Evolutionary conservation across 768 basidiomycete species (phyloP).

Genomic region (Leucosporidium scottii): DNA sequence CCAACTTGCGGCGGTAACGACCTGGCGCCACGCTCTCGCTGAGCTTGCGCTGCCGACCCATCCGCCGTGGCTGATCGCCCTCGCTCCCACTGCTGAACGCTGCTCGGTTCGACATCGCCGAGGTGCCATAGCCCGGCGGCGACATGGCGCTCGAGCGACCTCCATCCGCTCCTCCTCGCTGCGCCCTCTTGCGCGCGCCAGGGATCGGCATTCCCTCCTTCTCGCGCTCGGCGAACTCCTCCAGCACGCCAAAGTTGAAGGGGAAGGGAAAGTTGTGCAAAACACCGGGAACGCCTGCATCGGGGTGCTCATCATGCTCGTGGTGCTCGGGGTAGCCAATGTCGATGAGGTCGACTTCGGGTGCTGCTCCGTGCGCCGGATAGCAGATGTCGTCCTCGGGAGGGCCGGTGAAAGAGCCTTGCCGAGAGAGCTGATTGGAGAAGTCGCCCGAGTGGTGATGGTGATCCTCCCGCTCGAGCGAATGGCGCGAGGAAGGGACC

Average conservation of each 20-base stretch:
- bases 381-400: conserved; percentile 39
- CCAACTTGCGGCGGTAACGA: conserved; percentile 66
- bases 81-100: conserved; percentile 29
- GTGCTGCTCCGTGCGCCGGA: conserved; percentile 30
- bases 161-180: neutral
- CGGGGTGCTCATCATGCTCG: neutral
- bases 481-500: neutral
- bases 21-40: conserved; percentile 65
- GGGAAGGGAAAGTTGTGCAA: conserved; percentile 47
- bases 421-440: conserved; percentile 30
- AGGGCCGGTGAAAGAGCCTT: conserved; percentile 28
- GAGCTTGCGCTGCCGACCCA: conserved; percentile 69
- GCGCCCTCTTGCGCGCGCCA: conserved; percentile 3
- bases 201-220: conserved; percentile 54
- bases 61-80: conserved; percentile 38
- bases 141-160: neutral
- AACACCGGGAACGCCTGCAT: conserved; percentile 32
- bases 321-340: conserved; percentile 15
- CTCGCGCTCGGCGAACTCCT: conserved; percentile 71
- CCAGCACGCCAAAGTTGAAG: conserved; percentile 71
- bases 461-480: neutral
- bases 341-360: conserved; percentile 28
- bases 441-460: conserved; percentile 9
- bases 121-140: conserved; percentile 22
- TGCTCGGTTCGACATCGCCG: conserved; percentile 2